Evolutionary conservation across 148 eudicot species (phyloP), one percentile per base, ranked within the genome.

Genomic region (Limonium bicolor): DNA sequence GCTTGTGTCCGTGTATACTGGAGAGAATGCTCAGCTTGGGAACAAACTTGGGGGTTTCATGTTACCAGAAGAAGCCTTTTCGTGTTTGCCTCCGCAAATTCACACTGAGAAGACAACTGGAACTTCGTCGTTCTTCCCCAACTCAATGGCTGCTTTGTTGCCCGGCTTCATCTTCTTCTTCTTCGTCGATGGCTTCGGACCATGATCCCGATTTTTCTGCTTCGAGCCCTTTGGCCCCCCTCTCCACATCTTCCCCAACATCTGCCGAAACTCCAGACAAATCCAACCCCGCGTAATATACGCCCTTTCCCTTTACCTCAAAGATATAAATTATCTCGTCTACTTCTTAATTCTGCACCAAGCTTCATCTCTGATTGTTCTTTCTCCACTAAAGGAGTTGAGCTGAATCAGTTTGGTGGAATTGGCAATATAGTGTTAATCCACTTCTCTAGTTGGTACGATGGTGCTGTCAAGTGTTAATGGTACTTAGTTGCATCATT

Each of bases 121-220:
- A n/a, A n/a, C n/a, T n/a, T n/a, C n/a, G n/a, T n/a, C n/a, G n/a
- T n/a, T n/a, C n/a, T n/a, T n/a, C n/a, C n/a, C n/a, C n/a, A n/a
- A n/a, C n/a, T n/a, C n/a, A n/a, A n/a, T n/a, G n/a, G n/a, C n/a
- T n/a, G n/a, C n/a, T n/a, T n/a, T n/a, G 48, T 43, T 43, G 29
- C 31, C 27, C 25, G 2, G 46, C 16, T 41, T 41, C 46, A 21
- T 41, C n/a, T n/a, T n/a, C n/a, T n/a, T n/a, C n/a, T n/a, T n/a
- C n/a, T n/a, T n/a, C 18, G 14, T 43, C 48, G 30, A 43, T 43
- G 48, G 48, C 30, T 43, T 25, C 48, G 30, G 48, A 43, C 27
- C 16, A 28, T 14, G 48, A 43, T 43, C 48, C 48, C 17, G 7
- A 28, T 5, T 43, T 41, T 17, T 26, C 44, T 5, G 8, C 44